phyloP scores from a whole-genome alignment of 257 asterid genomes.

The Nyctanthes arbortristis region DNA sequence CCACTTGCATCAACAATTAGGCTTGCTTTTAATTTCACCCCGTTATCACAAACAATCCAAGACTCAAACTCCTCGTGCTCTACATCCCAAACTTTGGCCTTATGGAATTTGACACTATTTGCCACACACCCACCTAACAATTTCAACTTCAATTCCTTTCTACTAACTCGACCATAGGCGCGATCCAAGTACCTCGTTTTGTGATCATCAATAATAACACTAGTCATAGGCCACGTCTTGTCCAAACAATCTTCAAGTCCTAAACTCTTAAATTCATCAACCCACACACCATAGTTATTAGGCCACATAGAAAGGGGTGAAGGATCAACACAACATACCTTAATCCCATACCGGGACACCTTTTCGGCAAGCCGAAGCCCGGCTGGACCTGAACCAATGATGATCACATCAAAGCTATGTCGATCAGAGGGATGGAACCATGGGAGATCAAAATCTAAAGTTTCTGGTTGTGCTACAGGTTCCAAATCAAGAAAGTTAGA shows the following conservation, averaged over 20 bases:
- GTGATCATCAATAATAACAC: conserved; percentile 53
- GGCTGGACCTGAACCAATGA: conserved; percentile 92
- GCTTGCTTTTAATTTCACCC: conserved; percentile 55
- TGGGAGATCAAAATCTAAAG: conserved; percentile 58
- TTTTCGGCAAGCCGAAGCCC: conserved; percentile 87
- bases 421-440: conserved; percentile 54
- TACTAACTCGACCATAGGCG: conserved; percentile 69
- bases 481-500: conserved; percentile 66
- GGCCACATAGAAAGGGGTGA: conserved; percentile 93
- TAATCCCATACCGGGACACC: conserved; percentile 60
- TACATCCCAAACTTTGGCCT: conserved; percentile 66
- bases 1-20: conserved; percentile 93
- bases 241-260: conserved; percentile 76
- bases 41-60: conserved; percentile 68
- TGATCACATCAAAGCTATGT: conserved; percentile 63
- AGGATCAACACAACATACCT: conserved; percentile 89
- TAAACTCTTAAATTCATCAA: conserved; percentile 75
- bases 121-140: conserved; percentile 54
- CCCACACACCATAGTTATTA: conserved; percentile 89
- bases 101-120: conserved; percentile 61
- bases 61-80: conserved; percentile 79
- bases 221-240: conserved; percentile 70
- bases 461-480: conserved; percentile 59
- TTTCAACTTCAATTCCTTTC: conserved; percentile 62
- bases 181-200: conserved; percentile 71